Conservation (phyloP, 129 eudicot genomes). For the Tanacetum coccineum region DNA sequence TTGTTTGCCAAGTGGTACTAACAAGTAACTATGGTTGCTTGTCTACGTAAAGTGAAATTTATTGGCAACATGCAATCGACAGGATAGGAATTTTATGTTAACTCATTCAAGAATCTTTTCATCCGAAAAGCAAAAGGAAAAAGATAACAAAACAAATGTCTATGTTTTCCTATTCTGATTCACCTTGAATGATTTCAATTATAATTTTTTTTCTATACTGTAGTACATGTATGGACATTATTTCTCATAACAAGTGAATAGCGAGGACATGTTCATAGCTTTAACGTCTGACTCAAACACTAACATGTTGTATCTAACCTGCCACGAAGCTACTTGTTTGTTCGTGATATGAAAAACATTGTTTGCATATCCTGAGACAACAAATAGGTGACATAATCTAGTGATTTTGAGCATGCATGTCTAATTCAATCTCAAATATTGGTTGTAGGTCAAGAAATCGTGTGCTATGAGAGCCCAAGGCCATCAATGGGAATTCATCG, state of each 20-base stretch:
- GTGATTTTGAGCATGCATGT: neutral
- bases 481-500: constrained; percentile 89
- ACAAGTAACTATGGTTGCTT: neutral
- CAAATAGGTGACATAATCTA: too few relatives aligned
- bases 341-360: too few relatives aligned
- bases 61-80: constrained; percentile 17
- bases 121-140: constrained; percentile 20
- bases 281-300: neutral
- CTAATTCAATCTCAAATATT: neutral
- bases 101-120: constrained; percentile 23
- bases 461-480: constrained; percentile 76
- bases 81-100: constrained; percentile 21
- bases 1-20: neutral
- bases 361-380: too few relatives aligned
- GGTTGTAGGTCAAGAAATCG: constrained; percentile 64
- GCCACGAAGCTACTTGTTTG: neutral
- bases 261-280: neutral
- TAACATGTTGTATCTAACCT: neutral
- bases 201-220: neutral
- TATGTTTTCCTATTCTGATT: constrained; percentile 1
- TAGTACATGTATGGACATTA: constrained; percentile 7
- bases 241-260: neutral
- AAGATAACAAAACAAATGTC: neutral
- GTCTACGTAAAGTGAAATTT: constrained; percentile 21
- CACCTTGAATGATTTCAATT: neutral